phyloP scores from a whole-genome alignment of 352 stramenopile species.

The Globisporangium abappressorium region DNA sequence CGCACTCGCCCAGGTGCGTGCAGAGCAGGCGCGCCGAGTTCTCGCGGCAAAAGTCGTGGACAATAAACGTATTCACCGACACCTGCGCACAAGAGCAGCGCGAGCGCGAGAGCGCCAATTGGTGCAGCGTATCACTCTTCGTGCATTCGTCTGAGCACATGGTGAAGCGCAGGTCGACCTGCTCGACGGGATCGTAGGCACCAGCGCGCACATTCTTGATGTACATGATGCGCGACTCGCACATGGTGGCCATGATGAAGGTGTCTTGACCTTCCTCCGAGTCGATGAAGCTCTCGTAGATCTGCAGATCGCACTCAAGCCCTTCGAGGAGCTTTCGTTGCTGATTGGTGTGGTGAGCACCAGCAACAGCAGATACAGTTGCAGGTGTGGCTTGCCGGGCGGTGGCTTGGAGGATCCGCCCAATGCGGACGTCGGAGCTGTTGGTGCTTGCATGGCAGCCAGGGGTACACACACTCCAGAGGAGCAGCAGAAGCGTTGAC shows the following conservation, averaged over 20 bases:
- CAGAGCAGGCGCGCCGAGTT: conserved; percentile 83
- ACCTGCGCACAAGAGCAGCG: conserved; percentile 83
- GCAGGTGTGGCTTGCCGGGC: not conserved
- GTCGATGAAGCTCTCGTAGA: conserved; percentile 56
- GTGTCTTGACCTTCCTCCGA: conserved; percentile 61
- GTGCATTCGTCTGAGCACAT: conserved; percentile 81
- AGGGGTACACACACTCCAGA: not conserved
- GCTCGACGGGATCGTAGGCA: conserved; percentile 54
- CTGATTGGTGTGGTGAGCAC: not conserved
- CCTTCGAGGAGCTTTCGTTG: conserved; percentile 7
- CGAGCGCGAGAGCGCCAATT: conserved; percentile 66
- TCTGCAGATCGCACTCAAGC: conserved; percentile 41
- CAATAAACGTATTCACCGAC: conserved; percentile 61
- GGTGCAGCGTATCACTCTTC: conserved; percentile 72
- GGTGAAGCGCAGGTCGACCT: conserved; percentile 60
- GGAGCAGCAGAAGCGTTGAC: not conserved
- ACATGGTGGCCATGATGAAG: conserved; percentile 70
- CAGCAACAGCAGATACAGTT: not conserved
- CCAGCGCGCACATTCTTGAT: conserved; percentile 59
- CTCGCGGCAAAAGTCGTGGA: conserved; percentile 76
- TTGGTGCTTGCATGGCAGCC: not conserved
- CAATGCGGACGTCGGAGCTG: not conserved
- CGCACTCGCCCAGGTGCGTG: conserved; percentile 83
- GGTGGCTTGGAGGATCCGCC: not conserved
- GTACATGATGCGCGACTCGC: conserved; percentile 71